phyloP scores from a whole-genome alignment of 2,329 filamentous ascomycete genomes.

The Epichloe festucae region DNA sequence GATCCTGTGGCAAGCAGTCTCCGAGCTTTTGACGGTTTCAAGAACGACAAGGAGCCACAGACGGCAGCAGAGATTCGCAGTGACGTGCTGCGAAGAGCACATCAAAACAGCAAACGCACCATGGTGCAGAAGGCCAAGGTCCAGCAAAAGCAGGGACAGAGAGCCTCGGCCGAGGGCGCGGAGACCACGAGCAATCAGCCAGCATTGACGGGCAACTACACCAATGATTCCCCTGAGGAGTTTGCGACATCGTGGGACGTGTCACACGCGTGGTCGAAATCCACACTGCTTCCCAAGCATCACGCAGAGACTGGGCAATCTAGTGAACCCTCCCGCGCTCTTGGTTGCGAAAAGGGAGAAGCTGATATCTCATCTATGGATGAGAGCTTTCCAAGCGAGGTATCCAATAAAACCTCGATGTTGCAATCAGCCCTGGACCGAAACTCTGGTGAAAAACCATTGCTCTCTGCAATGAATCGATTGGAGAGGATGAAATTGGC shows the following conservation, averaged over 20 bases:
- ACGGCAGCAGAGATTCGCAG: constrained; percentile 21
- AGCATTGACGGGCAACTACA: constrained; percentile 33
- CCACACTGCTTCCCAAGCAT: constrained; percentile 13
- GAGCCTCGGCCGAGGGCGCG: constrained; percentile 4
- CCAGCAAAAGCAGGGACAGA: constrained; percentile 6
- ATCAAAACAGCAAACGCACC: constrained; percentile 10
- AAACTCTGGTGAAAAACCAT: constrained; percentile 1
- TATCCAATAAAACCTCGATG: constrained; percentile 9
- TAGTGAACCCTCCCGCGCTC: neutral
- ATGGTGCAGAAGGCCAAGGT: constrained; percentile 8
- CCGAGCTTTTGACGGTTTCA: constrained; percentile 21
- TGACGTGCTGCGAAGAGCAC: constrained; percentile 17
- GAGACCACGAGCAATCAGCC: constrained; percentile 1
- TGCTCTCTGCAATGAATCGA: constrained; percentile 2
- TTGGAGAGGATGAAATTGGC: constrained; percentile 9
- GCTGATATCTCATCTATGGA: constrained; percentile 26
- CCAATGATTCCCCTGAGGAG: constrained; percentile 40
- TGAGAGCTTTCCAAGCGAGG: constrained; percentile 24
- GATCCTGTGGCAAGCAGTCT: constrained; percentile 24
- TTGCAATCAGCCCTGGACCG: constrained; percentile 21
- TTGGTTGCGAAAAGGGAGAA: constrained; percentile 13
- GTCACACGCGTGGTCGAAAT: constrained; percentile 14
- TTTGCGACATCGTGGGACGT: constrained; percentile 30
- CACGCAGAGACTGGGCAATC: neutral
- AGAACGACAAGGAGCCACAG: constrained; percentile 11